phyloP scores from a whole-genome alignment of 768 basidiomycete genomes.

The Tulasnella calospora region DNA sequence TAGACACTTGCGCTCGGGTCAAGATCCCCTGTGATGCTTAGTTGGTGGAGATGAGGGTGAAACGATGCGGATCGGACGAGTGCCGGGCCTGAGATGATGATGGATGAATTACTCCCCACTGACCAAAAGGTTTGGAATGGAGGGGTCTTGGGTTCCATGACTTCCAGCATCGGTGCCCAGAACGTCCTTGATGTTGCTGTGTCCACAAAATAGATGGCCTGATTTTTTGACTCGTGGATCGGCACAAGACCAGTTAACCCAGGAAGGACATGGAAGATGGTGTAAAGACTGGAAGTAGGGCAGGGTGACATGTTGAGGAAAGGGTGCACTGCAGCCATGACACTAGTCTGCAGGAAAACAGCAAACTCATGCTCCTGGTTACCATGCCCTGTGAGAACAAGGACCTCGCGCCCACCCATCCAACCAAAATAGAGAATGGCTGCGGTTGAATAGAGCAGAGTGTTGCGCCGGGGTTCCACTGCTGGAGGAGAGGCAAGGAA shows the following conservation, averaged over 20 bases:
- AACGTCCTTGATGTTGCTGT: constrained; percentile 61
- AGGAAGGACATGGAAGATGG: constrained; percentile 51
- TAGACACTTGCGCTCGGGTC: constrained; percentile 38
- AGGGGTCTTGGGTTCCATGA: constrained; percentile 35
- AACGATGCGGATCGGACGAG: constrained; percentile 45
- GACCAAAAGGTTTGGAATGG: constrained; percentile 56
- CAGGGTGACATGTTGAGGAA: neutral
- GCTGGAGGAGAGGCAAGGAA: neutral
- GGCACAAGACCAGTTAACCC: constrained; percentile 58
- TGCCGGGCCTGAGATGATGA: constrained; percentile 51
- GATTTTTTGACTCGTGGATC: constrained; percentile 59
- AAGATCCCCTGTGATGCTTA: constrained; percentile 66
- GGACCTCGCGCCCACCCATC: constrained; percentile 49
- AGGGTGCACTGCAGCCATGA: neutral
- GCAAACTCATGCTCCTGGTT: constrained; percentile 53
- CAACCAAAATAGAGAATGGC: constrained; percentile 61
- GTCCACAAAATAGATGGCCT: constrained; percentile 66
- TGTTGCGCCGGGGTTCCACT: neutral
- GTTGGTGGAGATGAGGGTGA: constrained; percentile 31
- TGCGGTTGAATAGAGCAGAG: constrained; percentile 64
- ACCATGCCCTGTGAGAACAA: constrained; percentile 58
- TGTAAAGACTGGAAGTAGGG: constrained; percentile 34
- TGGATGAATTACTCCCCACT: constrained; percentile 63
- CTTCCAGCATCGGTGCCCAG: constrained; percentile 63
- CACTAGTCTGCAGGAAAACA: constrained; percentile 42